These are phyloP conservation scores for Gossypium mustelinum DNA, from an alignment of 345 rosid species.

Conservation along the genomic window DNA sequence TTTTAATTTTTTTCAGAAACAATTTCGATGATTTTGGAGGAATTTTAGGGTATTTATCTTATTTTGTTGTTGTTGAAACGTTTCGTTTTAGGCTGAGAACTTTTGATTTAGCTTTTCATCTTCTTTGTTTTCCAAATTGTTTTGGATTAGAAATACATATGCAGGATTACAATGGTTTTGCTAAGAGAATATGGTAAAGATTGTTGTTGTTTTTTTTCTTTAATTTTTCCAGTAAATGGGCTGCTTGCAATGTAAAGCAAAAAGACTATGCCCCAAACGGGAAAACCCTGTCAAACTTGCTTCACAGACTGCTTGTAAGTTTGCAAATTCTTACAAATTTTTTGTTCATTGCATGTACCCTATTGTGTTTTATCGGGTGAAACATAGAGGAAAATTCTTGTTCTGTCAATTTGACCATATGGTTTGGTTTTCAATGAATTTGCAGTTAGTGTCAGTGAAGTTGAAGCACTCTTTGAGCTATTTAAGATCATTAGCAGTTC, in stretches of 20 bases:
- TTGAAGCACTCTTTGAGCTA: constrained; percentile 94
- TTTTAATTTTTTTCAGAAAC: neutral
- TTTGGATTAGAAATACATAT: constrained; percentile 1
- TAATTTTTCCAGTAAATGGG: constrained; percentile 68
- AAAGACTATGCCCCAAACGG: constrained; percentile 67
- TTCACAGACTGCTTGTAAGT: constrained; percentile 91
- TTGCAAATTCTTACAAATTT: neutral
- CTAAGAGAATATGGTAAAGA: constrained; percentile 19
- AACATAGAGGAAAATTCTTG: neutral
- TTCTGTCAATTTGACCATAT: neutral
- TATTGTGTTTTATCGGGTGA: neutral
- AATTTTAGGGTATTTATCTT: neutral
- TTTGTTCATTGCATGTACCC: neutral
- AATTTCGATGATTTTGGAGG: neutral
- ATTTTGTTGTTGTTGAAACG: neutral
- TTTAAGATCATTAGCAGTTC: constrained; percentile 97
- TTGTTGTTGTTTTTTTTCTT: neutral
- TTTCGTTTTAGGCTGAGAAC: neutral
- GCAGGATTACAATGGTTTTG: constrained; percentile 24
- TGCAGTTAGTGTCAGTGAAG: constrained; percentile 98
- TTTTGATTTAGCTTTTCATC: neutral
- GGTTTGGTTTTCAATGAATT: constrained; percentile 16
- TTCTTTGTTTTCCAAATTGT: neutral
- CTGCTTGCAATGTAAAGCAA: constrained; percentile 76
- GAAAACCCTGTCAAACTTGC: constrained; percentile 86